Evolutionary conservation across 768 basidiomycete genomes (phyloP), one percentile per base, ranked within the genome.

Genomic region (Leccinum variicolor): DNA sequence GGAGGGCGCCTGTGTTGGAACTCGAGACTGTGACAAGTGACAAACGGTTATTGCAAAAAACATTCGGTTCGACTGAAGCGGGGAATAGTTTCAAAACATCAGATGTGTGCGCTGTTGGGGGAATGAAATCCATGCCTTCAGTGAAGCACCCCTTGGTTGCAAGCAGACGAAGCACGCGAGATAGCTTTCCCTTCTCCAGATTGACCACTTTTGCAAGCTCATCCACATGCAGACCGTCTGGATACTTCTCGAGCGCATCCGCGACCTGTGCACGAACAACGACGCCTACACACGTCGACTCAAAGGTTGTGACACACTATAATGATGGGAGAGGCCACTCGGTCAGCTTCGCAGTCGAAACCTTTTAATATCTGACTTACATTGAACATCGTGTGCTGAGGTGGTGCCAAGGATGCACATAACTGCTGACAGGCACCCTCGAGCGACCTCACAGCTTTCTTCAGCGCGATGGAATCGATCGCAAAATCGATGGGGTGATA

Each of bases 41-140:
- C 21, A 74, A 58, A 21, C 71, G 74, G 49, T 70, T 75, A 50
- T 74, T 74, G 13, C 70, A 68, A 57, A 70, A 74, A 0, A 54
- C 51, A 19, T 73, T 64, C 5, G 62, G 63, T 7, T 62, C 50
- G 7, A 75, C 72, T 69, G 21, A 33, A 36, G 21, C 33, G 1
- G 48, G 4, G 13, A 4, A 33, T 45, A 4, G 51, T 54, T 43
- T 4, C 14, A 25, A 29, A 28, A n/a, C 39, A 33, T 9, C 10
- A 8, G 26, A 56, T 52, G 34, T 23, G 23, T 54, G 46, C 21
- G 25, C 21, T n/a, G 7, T 17, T 3, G n/a, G 13, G 9, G 43
- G 34, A 3, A 21, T 33, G 41, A 25, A 60, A 10, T n/a, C 4
- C 39, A 41, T 46, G 7, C 45, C 45, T 46, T 46, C 45, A 7